phyloP scores from a whole-genome alignment of 2,329 filamentous ascomycete species.

The Penicillium verrucosum region DNA sequence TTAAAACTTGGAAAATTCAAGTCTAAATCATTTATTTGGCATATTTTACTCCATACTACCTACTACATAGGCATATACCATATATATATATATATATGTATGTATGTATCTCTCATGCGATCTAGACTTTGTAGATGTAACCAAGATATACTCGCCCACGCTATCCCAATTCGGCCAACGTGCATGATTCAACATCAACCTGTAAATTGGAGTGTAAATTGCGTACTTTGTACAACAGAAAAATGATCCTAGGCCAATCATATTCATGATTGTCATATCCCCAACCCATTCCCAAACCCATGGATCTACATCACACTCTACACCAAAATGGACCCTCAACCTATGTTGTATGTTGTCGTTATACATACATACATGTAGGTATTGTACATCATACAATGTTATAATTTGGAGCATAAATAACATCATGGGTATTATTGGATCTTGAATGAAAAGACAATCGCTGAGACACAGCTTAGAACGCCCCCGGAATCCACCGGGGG shows the following conservation, averaged over 20 bases:
- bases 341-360: no score
- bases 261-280: background rate
- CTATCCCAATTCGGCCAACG: background rate
- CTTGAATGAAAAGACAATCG: conserved; percentile 31
- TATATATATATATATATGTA: no score
- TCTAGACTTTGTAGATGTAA: background rate
- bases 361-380: no score
- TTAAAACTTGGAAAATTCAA: background rate
- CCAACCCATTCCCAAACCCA: background rate
- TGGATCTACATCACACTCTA: background rate
- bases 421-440: conserved; percentile 37
- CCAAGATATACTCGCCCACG: background rate
- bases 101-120: no score
- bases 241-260: background rate
- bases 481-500: conserved; percentile 20
- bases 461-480: conserved; percentile 42
- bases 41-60: background rate
- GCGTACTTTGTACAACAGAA: background rate
- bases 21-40: background rate
- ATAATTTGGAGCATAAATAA: conserved; percentile 18
- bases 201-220: background rate
- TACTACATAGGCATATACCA: background rate
- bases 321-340: background rate
- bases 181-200: conserved; percentile 7
- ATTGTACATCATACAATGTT: background rate